phyloP scores from a whole-genome alignment of 768 basidiomycete species.

The Pholiota microspora region DNA sequence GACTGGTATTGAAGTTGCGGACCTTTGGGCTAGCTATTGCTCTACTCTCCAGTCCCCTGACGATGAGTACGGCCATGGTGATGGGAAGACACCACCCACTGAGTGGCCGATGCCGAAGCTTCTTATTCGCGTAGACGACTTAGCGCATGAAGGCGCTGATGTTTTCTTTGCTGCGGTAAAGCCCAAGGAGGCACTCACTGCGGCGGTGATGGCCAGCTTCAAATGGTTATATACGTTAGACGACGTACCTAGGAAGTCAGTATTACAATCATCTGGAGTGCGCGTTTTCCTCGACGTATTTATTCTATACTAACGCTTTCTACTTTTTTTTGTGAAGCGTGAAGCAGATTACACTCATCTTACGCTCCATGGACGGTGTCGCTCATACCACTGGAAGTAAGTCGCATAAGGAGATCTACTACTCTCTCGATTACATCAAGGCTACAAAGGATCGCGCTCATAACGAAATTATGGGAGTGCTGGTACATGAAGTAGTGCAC shows the following conservation, averaged over 20 bases:
- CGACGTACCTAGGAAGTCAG: conserved; percentile 36
- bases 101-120: conserved; percentile 57
- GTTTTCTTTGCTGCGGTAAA: conserved; percentile 55
- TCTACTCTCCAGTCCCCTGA: not conserved
- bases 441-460: conserved; percentile 36
- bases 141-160: conserved; percentile 54
- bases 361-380: conserved; percentile 67
- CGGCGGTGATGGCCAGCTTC: conserved; percentile 51
- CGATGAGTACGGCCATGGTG: not conserved
- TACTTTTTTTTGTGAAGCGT: conserved; percentile 52
- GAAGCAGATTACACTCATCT: conserved; percentile 51
- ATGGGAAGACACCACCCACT: not conserved
- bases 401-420: conserved; percentile 69
- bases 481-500: conserved; percentile 77
- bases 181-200: conserved; percentile 35
- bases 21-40: conserved; percentile 18
- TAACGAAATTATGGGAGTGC: conserved; percentile 69
- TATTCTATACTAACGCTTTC: too few species aligned
- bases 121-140: conserved; percentile 53
- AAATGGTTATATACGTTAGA: conserved; percentile 39
- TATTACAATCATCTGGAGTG: conserved; percentile 2
- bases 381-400: conserved; percentile 61
- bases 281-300: too few species aligned
- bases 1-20: conserved; percentile 12
- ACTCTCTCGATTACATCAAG: conserved; percentile 65